Evolutionary conservation across 139 green algal species (phyloP).

Genomic region (Nannochloris sp.): DNA sequence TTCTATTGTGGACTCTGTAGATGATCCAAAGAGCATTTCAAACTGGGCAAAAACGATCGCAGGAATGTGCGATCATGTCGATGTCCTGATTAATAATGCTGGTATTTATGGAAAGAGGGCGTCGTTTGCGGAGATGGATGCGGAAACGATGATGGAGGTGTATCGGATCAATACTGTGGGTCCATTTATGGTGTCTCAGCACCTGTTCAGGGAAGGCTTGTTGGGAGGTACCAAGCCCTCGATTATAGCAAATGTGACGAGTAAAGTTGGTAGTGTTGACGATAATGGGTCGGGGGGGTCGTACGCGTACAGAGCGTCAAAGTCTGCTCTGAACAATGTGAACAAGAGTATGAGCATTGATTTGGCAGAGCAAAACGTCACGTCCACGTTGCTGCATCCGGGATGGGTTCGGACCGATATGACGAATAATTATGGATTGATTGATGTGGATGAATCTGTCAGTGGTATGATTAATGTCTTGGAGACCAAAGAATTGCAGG

Average conservation of each 20-base stretch:
- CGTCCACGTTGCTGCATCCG: slow-evolving; percentile 35
- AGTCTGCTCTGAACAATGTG: slow-evolving; percentile 37
- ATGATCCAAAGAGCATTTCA: neutral
- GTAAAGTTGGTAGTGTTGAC: slow-evolving; percentile 17
- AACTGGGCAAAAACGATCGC: slow-evolving; percentile 11
- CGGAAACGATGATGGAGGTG: slow-evolving; percentile 12
- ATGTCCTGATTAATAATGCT: slow-evolving; percentile 33
- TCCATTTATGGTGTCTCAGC: slow-evolving; percentile 20
- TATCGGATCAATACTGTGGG: slow-evolving; percentile 22
- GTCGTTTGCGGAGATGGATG: neutral
- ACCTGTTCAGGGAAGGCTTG: slow-evolving; percentile 12
- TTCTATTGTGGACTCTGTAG: slow-evolving; percentile 8
- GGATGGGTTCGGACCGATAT: slow-evolving; percentile 28
- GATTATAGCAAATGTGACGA: slow-evolving; percentile 19
- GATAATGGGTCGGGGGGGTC: slow-evolving; percentile 34
- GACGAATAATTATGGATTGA: slow-evolving; percentile 21
- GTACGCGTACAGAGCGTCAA: slow-evolving; percentile 33
- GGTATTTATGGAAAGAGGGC: slow-evolving; percentile 17
- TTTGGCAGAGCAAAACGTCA: slow-evolving; percentile 18
- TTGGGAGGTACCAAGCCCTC: slow-evolving; percentile 12
- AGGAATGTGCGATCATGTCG: slow-evolving; percentile 8
- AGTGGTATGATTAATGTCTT: slow-evolving; percentile 28
- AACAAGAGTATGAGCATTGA: slow-evolving; percentile 37
- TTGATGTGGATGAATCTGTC: slow-evolving; percentile 20
- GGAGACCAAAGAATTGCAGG: slow-evolving; percentile 18